phyloP scores from a whole-genome alignment of 306 rosid genomes.

The Cicer judaicum region DNA sequence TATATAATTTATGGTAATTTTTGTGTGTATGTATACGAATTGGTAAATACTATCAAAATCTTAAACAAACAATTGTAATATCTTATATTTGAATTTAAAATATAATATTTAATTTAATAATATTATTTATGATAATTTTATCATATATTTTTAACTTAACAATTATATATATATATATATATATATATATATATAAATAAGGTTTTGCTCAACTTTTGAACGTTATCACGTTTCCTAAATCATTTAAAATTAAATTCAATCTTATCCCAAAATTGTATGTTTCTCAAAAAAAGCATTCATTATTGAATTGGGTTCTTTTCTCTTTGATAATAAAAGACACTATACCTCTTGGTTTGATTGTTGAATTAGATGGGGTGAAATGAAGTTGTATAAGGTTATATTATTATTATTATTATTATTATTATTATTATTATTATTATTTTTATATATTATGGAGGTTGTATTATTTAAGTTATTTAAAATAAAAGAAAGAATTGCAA shows the following conservation, averaged over 20 bases:
- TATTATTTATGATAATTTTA: background rate
- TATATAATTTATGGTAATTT: background rate
- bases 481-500: background rate
- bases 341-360: background rate
- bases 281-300: conserved; percentile 3
- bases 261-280: conserved; percentile 12
- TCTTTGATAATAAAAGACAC: conserved; percentile 42
- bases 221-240: conserved; percentile 3
- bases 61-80: too few species aligned
- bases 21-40: too few species aligned
- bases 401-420: too few species aligned
- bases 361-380: background rate
- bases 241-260: background rate
- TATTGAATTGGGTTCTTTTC: conserved; percentile 18
- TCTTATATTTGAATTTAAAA: too few species aligned
- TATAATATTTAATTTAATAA: too few species aligned
- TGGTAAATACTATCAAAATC: too few species aligned
- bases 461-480: background rate
- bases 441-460: too few species aligned
- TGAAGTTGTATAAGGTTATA: background rate
- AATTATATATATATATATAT: too few species aligned
- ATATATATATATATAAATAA: too few species aligned
- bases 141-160: background rate
- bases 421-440: too few species aligned
- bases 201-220: background rate